A percentile compares a stretch with the other conserved stretches of the same genome.
These are phyloP conservation scores for Entomortierella chlamydospora DNA, from an alignment of 192 early-diverging fungal genomes.

Conservation along the genomic window DNA sequence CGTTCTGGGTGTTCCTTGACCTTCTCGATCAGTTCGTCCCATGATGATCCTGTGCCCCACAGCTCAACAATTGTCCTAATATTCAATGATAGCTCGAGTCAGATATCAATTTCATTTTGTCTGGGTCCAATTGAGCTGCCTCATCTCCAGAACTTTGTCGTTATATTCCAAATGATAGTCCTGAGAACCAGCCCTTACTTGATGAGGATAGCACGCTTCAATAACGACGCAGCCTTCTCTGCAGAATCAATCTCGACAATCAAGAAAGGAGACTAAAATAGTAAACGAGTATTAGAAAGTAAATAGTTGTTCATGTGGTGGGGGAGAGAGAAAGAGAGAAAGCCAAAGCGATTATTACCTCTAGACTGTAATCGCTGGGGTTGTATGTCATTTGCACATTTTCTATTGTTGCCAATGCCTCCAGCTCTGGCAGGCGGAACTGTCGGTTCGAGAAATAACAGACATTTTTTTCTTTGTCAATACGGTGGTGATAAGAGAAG, in stretches of 20 bases:
- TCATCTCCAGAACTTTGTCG: too few relatives aligned
- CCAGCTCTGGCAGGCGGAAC: conserved; percentile 86
- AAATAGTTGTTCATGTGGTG: too few relatives aligned
- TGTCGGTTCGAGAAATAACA: conserved; percentile 68
- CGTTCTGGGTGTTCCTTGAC: conserved; percentile 71
- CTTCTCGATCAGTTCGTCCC: conserved; percentile 68
- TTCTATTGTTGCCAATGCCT: conserved; percentile 84
- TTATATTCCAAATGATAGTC: background rate
- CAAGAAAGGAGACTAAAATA: conserved; percentile 81
- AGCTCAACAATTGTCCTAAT: conserved; percentile 78
- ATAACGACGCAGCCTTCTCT: conserved; percentile 77
- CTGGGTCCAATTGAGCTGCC: too few relatives aligned
- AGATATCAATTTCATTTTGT: too few relatives aligned
- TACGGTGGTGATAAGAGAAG: too few relatives aligned
- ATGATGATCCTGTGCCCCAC: conserved; percentile 76
- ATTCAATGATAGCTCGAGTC: background rate
- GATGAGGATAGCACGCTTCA: conserved; percentile 87
- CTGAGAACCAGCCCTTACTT: conserved; percentile 62
- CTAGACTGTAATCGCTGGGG: conserved; percentile 64
- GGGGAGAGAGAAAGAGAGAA: background rate
- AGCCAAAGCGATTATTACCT: conserved; percentile 56
- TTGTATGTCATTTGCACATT: conserved; percentile 76
- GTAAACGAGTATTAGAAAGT: too few relatives aligned
- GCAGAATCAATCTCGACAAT: conserved; percentile 76
- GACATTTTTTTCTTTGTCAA: too few relatives aligned